A percentile compares a stretch with the other conserved stretches of the same genome.
phyloP scores from a whole-genome alignment of 2,329 filamentous ascomycete genomes.

The Aspergillus candidus region DNA sequence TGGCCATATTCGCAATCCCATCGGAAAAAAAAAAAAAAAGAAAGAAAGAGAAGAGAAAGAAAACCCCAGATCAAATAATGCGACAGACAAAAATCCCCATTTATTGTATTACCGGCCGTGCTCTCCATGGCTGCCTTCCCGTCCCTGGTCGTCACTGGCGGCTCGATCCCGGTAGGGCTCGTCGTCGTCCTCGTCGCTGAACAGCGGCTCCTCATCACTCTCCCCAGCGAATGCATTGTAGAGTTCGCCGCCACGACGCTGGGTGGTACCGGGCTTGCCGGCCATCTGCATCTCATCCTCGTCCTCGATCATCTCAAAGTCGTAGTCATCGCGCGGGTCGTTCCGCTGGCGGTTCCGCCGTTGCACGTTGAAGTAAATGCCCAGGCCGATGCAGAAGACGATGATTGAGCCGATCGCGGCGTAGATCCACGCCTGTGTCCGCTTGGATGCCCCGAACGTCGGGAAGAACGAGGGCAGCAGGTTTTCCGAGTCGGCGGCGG shows the following conservation, averaged over 20 bases:
- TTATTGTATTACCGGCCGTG: conserved; percentile 7
- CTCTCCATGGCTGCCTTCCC: conserved; percentile 10
- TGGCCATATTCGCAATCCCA: conserved; percentile 5
- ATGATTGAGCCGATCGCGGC: conserved; percentile 78
- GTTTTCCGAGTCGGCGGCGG: conserved; percentile 40
- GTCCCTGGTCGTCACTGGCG: conserved; percentile 18
- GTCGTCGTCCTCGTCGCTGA: conserved; percentile 42
- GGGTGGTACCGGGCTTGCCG: conserved; percentile 46
- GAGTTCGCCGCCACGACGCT: conserved; percentile 71
- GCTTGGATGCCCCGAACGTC: conserved; percentile 80
- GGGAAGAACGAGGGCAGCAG: conserved; percentile 82
- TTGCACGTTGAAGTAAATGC: conserved; percentile 74
- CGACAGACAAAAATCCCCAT: conserved; percentile 1
- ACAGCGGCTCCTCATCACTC: conserved; percentile 64
- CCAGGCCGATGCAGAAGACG: conserved; percentile 73
- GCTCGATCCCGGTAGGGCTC: conserved; percentile 31
- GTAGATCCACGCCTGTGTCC: conserved; percentile 90
- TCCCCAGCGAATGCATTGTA: conserved; percentile 97
- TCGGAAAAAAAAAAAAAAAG: conserved; percentile 8
- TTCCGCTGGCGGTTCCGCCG: conserved; percentile 70
- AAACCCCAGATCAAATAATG: neutral
- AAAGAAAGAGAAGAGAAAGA: conserved; percentile 8
- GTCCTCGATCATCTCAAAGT: conserved; percentile 87
- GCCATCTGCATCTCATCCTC: conserved; percentile 54
- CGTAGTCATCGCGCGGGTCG: conserved; percentile 73